These are phyloP conservation scores for Heterobasidion annosum DNA, from an alignment of 1,284 basidiomycete species.

Conservation along the genomic window DNA sequence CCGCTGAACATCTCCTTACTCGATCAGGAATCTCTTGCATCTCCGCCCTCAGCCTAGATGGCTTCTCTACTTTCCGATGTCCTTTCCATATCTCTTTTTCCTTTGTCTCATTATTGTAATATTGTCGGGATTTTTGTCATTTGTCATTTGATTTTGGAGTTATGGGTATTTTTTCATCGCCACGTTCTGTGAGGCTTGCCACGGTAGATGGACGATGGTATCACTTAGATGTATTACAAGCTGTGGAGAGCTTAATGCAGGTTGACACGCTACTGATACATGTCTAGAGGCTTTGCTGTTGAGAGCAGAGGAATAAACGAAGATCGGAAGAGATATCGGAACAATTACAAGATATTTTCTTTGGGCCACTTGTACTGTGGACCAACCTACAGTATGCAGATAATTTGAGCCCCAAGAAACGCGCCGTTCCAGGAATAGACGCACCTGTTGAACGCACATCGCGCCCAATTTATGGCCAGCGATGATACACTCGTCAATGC, in stretches of 20 bases:
- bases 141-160: background rate
- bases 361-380: slow-evolving; percentile 78
- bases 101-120: slow-evolving; percentile 8
- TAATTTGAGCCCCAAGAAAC: too few relatives aligned
- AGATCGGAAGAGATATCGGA: background rate
- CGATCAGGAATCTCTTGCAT: slow-evolving; percentile 49
- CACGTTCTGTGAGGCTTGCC: too few relatives aligned
- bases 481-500: slow-evolving; percentile 71
- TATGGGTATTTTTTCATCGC: too few relatives aligned
- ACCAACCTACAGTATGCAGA: slow-evolving; percentile 41
- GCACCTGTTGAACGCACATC: slow-evolving; percentile 83
- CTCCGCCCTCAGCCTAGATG: slow-evolving; percentile 39
- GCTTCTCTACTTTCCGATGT: slow-evolving; percentile 10
- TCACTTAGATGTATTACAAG: slow-evolving; percentile 8
- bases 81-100: slow-evolving; percentile 9
- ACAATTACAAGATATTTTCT: slow-evolving; percentile 47
- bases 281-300: slow-evolving; percentile 24
- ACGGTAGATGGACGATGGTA: background rate
- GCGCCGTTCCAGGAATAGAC: slow-evolving; percentile 13
- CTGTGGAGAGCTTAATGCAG: slow-evolving; percentile 21
- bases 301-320: slow-evolving; percentile 22
- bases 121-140: background rate
- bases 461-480: slow-evolving; percentile 86
- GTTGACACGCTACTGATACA: slow-evolving; percentile 13
- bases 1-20: background rate